phyloP scores from a whole-genome alignment of 2,329 filamentous ascomycete genomes.

The Colletotrichum lindemuthianum region DNA sequence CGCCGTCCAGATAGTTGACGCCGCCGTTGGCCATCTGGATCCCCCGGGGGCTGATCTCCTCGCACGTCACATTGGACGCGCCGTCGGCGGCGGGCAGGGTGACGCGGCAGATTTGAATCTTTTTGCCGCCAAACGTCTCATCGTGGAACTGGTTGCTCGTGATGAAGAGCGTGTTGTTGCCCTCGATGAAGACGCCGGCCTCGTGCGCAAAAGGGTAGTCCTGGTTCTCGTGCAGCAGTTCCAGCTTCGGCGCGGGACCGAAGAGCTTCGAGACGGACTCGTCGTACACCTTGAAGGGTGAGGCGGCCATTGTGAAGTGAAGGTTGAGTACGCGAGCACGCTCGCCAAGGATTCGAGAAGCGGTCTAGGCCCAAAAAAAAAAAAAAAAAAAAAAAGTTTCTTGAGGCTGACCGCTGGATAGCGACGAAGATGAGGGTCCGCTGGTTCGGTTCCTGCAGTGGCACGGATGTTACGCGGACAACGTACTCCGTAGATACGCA shows the following conservation, averaged over 20 bases:
- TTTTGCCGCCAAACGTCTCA: constrained; percentile 34
- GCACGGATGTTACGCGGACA: too few species aligned
- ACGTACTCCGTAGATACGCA: background rate
- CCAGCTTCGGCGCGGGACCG: constrained; percentile 47
- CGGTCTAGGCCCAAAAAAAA: background rate
- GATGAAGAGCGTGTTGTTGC: constrained; percentile 44
- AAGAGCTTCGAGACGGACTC: constrained; percentile 40
- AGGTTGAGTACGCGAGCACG: background rate
- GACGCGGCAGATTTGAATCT: constrained; percentile 45
- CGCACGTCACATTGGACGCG: constrained; percentile 37
- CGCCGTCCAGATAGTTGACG: constrained; percentile 53
- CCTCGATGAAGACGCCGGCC: constrained; percentile 49
- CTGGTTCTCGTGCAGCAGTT: constrained; percentile 50
- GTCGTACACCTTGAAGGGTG: constrained; percentile 26
- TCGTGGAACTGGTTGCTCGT: constrained; percentile 47
- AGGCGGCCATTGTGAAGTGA: constrained; percentile 7
- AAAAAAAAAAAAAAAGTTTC: too few species aligned
- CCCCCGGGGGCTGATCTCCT: constrained; percentile 46
- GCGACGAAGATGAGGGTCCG: too few species aligned
- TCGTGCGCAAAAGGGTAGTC: constrained; percentile 61
- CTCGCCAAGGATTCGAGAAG: constrained; percentile 15
- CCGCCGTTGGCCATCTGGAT: constrained; percentile 60
- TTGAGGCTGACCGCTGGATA: too few species aligned
- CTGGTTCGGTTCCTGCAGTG: too few species aligned
- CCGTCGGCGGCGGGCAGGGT: constrained; percentile 34